Conservation (phyloP, 768 basidiomycete species). For the Tulasnella sp. region DNA sequence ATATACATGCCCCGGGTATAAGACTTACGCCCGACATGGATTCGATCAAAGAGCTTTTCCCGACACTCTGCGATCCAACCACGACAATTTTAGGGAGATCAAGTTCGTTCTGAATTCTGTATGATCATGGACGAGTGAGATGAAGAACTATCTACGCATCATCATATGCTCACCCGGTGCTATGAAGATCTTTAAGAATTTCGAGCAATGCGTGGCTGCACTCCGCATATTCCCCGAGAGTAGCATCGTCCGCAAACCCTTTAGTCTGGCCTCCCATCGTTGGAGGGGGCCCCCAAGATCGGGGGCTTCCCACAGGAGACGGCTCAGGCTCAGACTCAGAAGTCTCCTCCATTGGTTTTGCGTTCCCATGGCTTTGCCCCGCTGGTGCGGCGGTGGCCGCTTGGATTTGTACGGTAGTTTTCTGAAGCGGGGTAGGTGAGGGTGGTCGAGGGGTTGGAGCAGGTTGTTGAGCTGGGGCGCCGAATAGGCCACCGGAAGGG, state of each 20-base stretch:
- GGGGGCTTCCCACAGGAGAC: too few relatives aligned
- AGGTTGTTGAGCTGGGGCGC: too few relatives aligned
- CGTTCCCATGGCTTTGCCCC: too few relatives aligned
- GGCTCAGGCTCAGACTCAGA: too few relatives aligned
- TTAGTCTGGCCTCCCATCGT: too few relatives aligned
- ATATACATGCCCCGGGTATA: background rate
- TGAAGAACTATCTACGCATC: background rate
- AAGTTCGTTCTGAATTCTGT: slow-evolving; percentile 50
- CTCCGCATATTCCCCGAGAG: background rate
- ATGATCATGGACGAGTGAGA: background rate
- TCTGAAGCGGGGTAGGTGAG: too few relatives aligned
- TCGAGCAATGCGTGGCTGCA: slow-evolving; percentile 4
- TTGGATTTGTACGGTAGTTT: too few relatives aligned
- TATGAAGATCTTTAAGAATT: slow-evolving; percentile 11
- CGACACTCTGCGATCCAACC: slow-evolving; percentile 71
- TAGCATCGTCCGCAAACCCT: background rate
- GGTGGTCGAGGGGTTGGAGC: too few relatives aligned
- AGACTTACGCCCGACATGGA: slow-evolving; percentile 55
- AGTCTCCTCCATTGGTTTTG: too few relatives aligned
- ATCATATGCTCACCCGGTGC: slow-evolving; percentile 7
- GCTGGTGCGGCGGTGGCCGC: too few relatives aligned
- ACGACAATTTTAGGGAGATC: slow-evolving; percentile 76
- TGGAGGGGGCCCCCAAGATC: background rate
- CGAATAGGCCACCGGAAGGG: too few relatives aligned
- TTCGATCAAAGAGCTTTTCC: slow-evolving; percentile 78